These are phyloP conservation scores for Cotoneaster glaucophyllus DNA, from an alignment of 306 rosid genomes.

Conservation along the genomic window DNA sequence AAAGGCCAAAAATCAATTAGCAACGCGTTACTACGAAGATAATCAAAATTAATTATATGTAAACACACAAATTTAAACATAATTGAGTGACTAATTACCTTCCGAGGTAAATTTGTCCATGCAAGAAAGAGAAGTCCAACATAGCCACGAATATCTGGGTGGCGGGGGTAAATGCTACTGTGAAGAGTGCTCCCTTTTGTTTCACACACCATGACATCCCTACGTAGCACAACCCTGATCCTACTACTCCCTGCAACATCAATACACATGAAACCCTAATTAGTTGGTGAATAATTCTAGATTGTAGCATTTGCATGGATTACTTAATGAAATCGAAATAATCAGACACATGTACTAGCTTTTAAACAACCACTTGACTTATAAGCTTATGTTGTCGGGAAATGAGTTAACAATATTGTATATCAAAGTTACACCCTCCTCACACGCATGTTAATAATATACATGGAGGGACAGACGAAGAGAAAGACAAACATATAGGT, in stretches of 20 bases:
- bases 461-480: too few relatives aligned
- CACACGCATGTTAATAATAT: too few relatives aligned
- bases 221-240: slow-evolving; percentile 85
- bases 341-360: neutral
- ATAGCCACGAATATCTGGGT: slow-evolving; percentile 63
- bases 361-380: neutral
- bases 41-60: neutral
- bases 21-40: neutral
- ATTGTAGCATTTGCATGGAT: neutral
- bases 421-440: too few relatives aligned
- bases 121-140: slow-evolving; percentile 51
- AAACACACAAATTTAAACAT: neutral
- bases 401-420: too few relatives aligned
- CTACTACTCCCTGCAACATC: slow-evolving; percentile 58
- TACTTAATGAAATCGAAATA: neutral
- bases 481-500: too few relatives aligned
- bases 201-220: slow-evolving; percentile 96
- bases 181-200: slow-evolving; percentile 73
- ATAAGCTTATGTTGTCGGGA: too few relatives aligned
- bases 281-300: neutral
- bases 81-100: slow-evolving; percentile 37
- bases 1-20: slow-evolving; percentile 14
- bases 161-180: slow-evolving; percentile 72
- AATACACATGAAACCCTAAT: neutral
- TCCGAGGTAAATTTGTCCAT: slow-evolving; percentile 71